Conservation (phyloP, 345 rosid species). For the Aurinia saxatilis region DNA sequence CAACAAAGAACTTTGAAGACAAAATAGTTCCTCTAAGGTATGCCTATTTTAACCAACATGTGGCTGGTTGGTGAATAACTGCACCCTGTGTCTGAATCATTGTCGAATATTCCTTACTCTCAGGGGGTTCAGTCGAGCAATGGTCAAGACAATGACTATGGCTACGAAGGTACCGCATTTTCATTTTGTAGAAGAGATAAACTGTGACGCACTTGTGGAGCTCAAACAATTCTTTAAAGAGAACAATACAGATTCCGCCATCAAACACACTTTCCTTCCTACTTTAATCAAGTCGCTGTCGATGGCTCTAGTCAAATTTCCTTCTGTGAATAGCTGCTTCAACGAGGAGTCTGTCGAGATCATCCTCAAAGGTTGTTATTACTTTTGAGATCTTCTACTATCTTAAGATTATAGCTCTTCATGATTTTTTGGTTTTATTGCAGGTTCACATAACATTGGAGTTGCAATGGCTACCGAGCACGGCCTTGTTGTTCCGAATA, state of each 20-base stretch:
- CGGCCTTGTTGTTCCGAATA: constrained; percentile 87
- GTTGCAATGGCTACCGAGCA: constrained; percentile 90
- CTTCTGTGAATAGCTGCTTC: constrained; percentile 83
- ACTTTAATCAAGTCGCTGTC: constrained; percentile 77
- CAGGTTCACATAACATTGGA: constrained; percentile 92
- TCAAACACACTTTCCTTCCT: constrained; percentile 89
- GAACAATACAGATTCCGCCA: constrained; percentile 49
- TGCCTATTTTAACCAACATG: neutral
- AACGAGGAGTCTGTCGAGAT: constrained; percentile 66
- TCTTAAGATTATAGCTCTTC: neutral
- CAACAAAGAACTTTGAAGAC: constrained; percentile 36
- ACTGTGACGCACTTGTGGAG: constrained; percentile 68
- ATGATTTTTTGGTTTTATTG: constrained; percentile 1
- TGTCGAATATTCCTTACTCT: neutral
- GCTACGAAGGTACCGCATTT: constrained; percentile 93
- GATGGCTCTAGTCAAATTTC: constrained; percentile 70
- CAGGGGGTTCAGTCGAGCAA: constrained; percentile 87
- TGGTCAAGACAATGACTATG: constrained; percentile 94
- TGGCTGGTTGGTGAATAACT: neutral
- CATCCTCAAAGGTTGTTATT: constrained; percentile 55
- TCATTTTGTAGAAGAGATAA: constrained; percentile 88
- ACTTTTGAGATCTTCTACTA: neutral
- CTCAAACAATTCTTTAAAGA: constrained; percentile 67
- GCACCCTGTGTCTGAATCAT: neutral
- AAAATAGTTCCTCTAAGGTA: constrained; percentile 67